A percentile compares a stretch with the other conserved stretches of the same genome.
These are phyloP conservation scores for Pezicula rhizophila DNA, from an alignment of 2,329 filamentous ascomycete genomes.

Conservation along the genomic window DNA sequence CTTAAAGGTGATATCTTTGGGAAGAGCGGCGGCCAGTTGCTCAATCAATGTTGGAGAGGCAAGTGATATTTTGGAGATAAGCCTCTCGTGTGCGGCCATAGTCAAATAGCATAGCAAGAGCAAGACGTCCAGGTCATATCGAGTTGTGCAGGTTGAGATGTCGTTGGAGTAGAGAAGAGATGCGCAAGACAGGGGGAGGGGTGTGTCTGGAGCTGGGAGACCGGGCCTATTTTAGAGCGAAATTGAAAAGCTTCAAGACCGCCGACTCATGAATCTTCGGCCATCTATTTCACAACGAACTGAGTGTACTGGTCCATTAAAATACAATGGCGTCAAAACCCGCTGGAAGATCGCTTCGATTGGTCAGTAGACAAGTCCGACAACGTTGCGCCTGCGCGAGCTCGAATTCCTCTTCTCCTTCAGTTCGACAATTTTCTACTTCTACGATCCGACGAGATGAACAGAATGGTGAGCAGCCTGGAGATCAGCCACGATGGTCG, in stretches of 20 bases:
- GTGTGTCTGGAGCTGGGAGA: not conserved
- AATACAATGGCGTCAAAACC: slow-evolving; percentile 41
- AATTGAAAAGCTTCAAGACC: too few species aligned
- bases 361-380: slow-evolving; percentile 25
- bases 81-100: slow-evolving; percentile 24
- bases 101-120: slow-evolving; percentile 19
- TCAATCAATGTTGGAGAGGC: slow-evolving; percentile 20
- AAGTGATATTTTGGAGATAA: slow-evolving; percentile 15
- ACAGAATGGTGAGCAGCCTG: slow-evolving; percentile 26
- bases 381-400: slow-evolving; percentile 20
- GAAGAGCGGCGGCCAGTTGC: slow-evolving; percentile 35
- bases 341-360: slow-evolving; percentile 33
- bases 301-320: not conserved
- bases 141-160: not conserved
- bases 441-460: slow-evolving; percentile 21
- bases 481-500: slow-evolving; percentile 57
- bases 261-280: too few species aligned
- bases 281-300: too few species aligned
- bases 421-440: slow-evolving; percentile 20
- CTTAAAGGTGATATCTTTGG: slow-evolving; percentile 52
- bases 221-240: not conserved
- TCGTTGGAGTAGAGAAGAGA: not conserved
- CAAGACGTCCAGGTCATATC: slow-evolving; percentile 10
- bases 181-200: not conserved
- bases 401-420: slow-evolving; percentile 8